A percentile compares a stretch with the other conserved stretches of the same genome.
Evolutionary conservation across 1,284 basidiomycete genomes (phyloP).

Genomic region (Anthracocystis walkeri): DNA sequence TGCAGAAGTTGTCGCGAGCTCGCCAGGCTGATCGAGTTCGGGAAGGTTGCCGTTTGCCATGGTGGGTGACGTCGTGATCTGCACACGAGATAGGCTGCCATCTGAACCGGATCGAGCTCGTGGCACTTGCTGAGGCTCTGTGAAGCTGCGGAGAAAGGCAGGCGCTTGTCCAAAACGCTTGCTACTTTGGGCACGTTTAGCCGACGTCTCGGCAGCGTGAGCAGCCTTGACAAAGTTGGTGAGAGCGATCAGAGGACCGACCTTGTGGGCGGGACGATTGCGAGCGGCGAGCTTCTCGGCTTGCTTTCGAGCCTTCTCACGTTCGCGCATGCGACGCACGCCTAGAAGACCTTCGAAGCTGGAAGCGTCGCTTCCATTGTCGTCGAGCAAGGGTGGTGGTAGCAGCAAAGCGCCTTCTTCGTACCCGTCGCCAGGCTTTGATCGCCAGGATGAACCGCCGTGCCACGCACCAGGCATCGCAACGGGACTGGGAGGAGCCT

Average conservation of each 20-base stretch:
- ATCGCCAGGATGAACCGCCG: slow-evolving; percentile 48
- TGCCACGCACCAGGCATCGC: slow-evolving; percentile 67
- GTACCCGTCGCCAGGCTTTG: slow-evolving; percentile 49
- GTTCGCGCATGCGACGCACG: slow-evolving; percentile 62
- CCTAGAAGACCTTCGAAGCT: slow-evolving; percentile 61
- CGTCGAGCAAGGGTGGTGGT: slow-evolving; percentile 65
- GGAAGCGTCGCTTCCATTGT: slow-evolving; percentile 54
- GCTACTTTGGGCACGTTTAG: slow-evolving; percentile 14
- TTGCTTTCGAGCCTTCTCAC: slow-evolving; percentile 53
- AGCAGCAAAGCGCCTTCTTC: slow-evolving; percentile 62
- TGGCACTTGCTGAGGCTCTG: slow-evolving; percentile 17
- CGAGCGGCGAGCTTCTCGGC: slow-evolving; percentile 56
- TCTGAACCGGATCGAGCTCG: slow-evolving; percentile 12
- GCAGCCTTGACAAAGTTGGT: slow-evolving; percentile 67
- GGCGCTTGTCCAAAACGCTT: slow-evolving; percentile 20
- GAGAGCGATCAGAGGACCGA: slow-evolving; percentile 61
- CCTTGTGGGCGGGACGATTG: slow-evolving; percentile 65
- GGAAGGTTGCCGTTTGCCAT: neutral
- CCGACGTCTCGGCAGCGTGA: slow-evolving; percentile 59
- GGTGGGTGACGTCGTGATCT: slow-evolving; percentile 3
- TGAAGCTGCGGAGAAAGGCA: slow-evolving; percentile 34
- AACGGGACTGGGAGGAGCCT: slow-evolving; percentile 63
- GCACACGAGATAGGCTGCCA: neutral
- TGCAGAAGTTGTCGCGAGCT: neutral
- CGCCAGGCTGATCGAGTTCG: neutral